phyloP scores from a whole-genome alignment of 1,284 basidiomycete genomes.

The Pseudozyma pruni region DNA sequence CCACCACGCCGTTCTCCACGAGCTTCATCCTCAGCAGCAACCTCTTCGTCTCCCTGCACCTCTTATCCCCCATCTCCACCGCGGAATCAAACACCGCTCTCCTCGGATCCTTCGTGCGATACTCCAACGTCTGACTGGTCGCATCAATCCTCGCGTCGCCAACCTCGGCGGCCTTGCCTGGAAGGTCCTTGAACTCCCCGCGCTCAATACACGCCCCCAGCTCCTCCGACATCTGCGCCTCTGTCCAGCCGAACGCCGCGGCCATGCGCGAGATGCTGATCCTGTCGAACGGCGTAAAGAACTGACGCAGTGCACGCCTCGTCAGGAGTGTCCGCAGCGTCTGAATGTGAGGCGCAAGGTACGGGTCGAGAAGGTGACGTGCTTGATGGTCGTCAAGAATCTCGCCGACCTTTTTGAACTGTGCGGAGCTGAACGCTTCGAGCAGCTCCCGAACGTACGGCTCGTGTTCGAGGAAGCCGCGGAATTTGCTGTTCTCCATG shows the following conservation, averaged over 20 bases:
- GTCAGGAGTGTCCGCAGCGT: conserved; percentile 67
- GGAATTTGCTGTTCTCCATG: conserved; percentile 77
- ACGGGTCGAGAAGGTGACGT: conserved; percentile 79
- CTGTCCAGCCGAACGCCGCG: conserved; percentile 81
- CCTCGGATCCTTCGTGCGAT: conserved; percentile 78
- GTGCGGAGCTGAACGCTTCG: conserved; percentile 81
- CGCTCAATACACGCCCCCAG: conserved; percentile 79
- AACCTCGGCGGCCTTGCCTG: conserved; percentile 82
- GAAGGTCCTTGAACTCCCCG: conserved; percentile 79
- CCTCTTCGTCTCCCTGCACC: conserved; percentile 78
- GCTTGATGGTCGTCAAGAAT: conserved; percentile 76
- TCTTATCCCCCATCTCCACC: conserved; percentile 77
- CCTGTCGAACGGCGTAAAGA: conserved; percentile 84
- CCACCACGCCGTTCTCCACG: conserved; percentile 69
- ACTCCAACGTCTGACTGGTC: conserved; percentile 75
- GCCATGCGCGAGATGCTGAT: conserved; percentile 83
- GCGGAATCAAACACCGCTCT: conserved; percentile 79
- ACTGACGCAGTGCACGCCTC: conserved; percentile 70
- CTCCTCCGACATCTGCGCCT: conserved; percentile 76
- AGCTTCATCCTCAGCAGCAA: conserved; percentile 79
- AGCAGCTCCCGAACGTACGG: conserved; percentile 83
- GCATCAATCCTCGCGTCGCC: conserved; percentile 76
- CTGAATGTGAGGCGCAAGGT: conserved; percentile 73
- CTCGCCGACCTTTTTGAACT: conserved; percentile 82
- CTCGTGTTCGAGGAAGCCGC: conserved; percentile 83